A percentile compares a stretch with the other conserved stretches of the same genome.
Evolutionary conservation across 2,329 filamentous ascomycete genomes (phyloP).

Genomic region (Xylaria sp.): DNA sequence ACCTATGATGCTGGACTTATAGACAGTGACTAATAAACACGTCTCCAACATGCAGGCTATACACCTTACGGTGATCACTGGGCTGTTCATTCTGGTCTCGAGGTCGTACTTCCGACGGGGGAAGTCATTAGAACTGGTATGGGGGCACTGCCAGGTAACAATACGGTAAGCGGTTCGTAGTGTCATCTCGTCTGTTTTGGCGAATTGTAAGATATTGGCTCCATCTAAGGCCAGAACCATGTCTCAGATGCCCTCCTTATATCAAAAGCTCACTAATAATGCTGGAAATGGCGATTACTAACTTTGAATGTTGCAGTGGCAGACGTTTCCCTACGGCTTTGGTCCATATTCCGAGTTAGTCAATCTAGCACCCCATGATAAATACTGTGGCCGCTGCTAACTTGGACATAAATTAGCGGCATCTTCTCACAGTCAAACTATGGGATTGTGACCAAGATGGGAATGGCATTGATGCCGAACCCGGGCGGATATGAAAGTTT

Average conservation of each 20-base stretch:
- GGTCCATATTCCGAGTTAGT: constrained; percentile 51
- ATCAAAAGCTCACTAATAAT: background rate
- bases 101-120: constrained; percentile 56
- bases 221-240: background rate
- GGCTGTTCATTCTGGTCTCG: constrained; percentile 54
- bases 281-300: background rate
- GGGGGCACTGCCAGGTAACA: constrained; percentile 52
- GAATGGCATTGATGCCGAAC: constrained; percentile 63
- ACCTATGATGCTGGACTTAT: background rate
- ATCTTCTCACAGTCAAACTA: constrained; percentile 63
- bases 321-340: constrained; percentile 55
- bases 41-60: constrained; percentile 48
- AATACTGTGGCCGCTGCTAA: constrained; percentile 8
- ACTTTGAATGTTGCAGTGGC: constrained; percentile 45
- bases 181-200: background rate
- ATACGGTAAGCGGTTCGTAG: constrained; percentile 37
- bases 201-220: background rate
- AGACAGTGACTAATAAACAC: background rate
- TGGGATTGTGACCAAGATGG: constrained; percentile 64
- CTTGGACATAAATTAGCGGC: constrained; percentile 44
- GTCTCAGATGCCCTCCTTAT: background rate
- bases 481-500: constrained; percentile 59
- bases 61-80: constrained; percentile 59
- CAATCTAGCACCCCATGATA: background rate
- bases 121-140: constrained; percentile 56